Evolutionary conservation across 257 asterid genomes (phyloP), one percentile per base, ranked within the genome.

Genomic region (Nyctanthes arbortristis): DNA sequence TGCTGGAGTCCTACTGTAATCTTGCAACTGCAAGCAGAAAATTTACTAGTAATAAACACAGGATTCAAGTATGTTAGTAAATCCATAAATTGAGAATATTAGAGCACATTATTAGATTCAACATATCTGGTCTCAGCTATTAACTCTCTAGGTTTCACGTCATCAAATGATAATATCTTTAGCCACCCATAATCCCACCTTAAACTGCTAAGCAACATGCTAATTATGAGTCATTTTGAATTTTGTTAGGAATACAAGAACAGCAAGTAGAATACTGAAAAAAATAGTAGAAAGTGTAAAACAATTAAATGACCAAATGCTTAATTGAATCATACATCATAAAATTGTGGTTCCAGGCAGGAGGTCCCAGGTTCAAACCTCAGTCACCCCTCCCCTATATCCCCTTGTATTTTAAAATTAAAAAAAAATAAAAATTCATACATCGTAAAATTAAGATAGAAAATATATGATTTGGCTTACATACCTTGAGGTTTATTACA

Each of bases 401-500:
- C n/a, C n/a, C n/a, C n/a, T n/a, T n/a, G n/a, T n/a, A n/a, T n/a
- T n/a, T n/a, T n/a, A n/a, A n/a, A n/a, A n/a, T n/a, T n/a, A n/a
- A n/a, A n/a, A n/a, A n/a, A n/a, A n/a, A n/a, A n/a, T n/a, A n/a
- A n/a, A n/a, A n/a, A n/a, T n/a, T 24, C 59, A 52, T 1, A 4
- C 25, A 56, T 40, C 31, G 63, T 31, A 61, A 16, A 69, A 45
- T 66, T 35, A n/a, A n/a, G n/a, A n/a, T n/a, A 63, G 47, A 57
- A 22, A 25, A 68, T 39, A 55, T 35, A 74, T 69, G 73, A 59
- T 70, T 66, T 10, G 56, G 61, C 68, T 54, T 69, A 63, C 72
- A 68, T 73, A 92, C 98, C 96, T 92, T 92, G 75, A 92, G 86
- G 75, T 76, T 90, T 74, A 92, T 92, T 45, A 92, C 82, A 77